A percentile compares a stretch with the other conserved stretches of the same genome.
These are phyloP conservation scores for Leishmania mexicana DNA, from an alignment of 208 protist genomes.

Conservation along the genomic window DNA sequence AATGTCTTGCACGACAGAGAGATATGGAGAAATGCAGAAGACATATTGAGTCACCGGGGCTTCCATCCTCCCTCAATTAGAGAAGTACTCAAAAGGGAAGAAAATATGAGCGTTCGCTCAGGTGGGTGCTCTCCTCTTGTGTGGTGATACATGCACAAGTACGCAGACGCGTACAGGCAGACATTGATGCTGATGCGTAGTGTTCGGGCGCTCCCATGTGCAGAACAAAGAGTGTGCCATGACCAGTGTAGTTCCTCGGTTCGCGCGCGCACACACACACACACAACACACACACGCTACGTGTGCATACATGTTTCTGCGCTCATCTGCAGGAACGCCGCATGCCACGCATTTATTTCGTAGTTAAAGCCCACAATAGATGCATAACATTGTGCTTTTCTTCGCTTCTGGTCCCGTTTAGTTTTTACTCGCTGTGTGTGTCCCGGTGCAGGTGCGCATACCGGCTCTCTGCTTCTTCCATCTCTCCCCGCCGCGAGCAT, in stretches of 20 bases:
- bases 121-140: neutral
- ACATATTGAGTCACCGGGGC: neutral
- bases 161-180: neutral
- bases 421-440: neutral
- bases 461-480: neutral
- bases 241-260: neutral
- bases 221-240: neutral
- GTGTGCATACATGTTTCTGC: neutral
- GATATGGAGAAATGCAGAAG: neutral
- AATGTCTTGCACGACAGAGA: neutral
- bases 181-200: neutral
- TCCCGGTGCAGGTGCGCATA: neutral
- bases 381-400: neutral
- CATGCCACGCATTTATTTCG: neutral
- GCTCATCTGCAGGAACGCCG: neutral
- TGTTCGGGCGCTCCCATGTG: neutral
- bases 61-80: neutral
- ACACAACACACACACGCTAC: neutral
- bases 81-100: neutral
- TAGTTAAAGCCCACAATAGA: neutral
- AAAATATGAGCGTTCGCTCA: neutral
- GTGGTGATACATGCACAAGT: neutral
- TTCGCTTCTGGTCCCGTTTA: constrained; percentile 9
- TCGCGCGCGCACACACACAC: neutral
- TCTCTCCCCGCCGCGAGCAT: neutral